Evolutionary conservation across 331 rosid species (phyloP).

Genomic region (Phaseolus coccineus): DNA sequence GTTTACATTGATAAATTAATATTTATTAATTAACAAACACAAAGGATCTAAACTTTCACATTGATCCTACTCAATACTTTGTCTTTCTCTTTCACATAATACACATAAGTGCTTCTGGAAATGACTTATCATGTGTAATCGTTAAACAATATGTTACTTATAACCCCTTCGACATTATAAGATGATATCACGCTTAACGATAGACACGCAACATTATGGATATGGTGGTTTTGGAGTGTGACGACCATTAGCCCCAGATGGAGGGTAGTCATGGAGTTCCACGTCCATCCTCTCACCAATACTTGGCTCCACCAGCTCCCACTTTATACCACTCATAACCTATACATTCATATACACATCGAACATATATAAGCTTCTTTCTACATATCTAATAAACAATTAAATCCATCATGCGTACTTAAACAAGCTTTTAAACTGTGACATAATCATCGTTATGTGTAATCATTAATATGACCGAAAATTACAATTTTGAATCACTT

Average conservation of each 20-base stretch:
- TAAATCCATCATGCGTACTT: not conserved
- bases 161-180: slow-evolving; percentile 5
- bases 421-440: not conserved
- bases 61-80: slow-evolving; percentile 5
- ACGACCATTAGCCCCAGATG: slow-evolving; percentile 79
- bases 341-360: slow-evolving; percentile 17
- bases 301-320: slow-evolving; percentile 17
- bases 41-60: slow-evolving; percentile 15
- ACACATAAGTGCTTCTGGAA: slow-evolving; percentile 37
- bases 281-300: slow-evolving; percentile 61
- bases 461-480: too few species aligned
- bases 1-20: not conserved
- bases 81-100: not conserved
- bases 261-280: slow-evolving; percentile 80
- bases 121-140: slow-evolving; percentile 18
- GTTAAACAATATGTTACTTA: slow-evolving; percentile 40
- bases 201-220: slow-evolving; percentile 49
- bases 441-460: too few species aligned
- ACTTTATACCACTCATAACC: slow-evolving; percentile 45
- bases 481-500: not conserved
- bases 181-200: slow-evolving; percentile 32
- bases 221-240: slow-evolving; percentile 78
- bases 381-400: not conserved
- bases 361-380: slow-evolving; percentile 1
- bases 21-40: slow-evolving; percentile 16